Base-by-base conservation (phyloP, 2,329 filamentous ascomycete species). In the Podosphaera leucotricha region DNA sequence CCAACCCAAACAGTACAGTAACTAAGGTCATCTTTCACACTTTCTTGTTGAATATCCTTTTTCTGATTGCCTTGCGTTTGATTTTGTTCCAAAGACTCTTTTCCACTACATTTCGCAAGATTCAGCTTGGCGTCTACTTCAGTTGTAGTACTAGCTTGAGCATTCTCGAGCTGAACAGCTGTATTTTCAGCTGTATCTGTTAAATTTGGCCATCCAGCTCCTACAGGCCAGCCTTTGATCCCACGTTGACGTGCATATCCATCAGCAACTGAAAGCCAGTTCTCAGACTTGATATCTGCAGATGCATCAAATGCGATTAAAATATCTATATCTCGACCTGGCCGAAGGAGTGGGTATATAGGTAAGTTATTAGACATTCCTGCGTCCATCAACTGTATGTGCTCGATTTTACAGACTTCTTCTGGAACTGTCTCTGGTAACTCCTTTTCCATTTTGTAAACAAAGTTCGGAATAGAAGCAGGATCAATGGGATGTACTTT, bases 321-420 rank as follows among this genome's bases (percentile, higher is more conserved):
- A 38, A 98, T 70, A 53, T 98, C 90, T 5, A 98, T 78, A 46
- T 92, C 72, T 30, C 90, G 72, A 2, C 86, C 87, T 0, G 84
- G 84, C 10, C 90, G 76, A 16, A 98, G 74, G 2, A 95, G 70
- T 0, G 90, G 90, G 58, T 98, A 98, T 37, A 95, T 86, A 1
- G 90, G 90, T 7, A 98, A 67, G 56, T 98, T 98, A 59, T 98
- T 95, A 50, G 82, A 92, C 90, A 98, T 98, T 43, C 90, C 90
- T 1, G 90, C 86, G 59, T 98, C 90, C 86, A 94, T 95, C 15
- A 87, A 68, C 50, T 82, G 77, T 16, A 87, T 67, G 57, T 92
- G 79, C 38, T 77, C 67, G 13, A 68, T 69, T 16, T 72, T 66
- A 53, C 81, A 76, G 35, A 93, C 72, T 46, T 74, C 84, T 26